A percentile compares a stretch with the other conserved stretches of the same genome.
Evolutionary conservation across 352 stramenopile species (phyloP).

Genomic region (Halophytophthora polymorphica): DNA sequence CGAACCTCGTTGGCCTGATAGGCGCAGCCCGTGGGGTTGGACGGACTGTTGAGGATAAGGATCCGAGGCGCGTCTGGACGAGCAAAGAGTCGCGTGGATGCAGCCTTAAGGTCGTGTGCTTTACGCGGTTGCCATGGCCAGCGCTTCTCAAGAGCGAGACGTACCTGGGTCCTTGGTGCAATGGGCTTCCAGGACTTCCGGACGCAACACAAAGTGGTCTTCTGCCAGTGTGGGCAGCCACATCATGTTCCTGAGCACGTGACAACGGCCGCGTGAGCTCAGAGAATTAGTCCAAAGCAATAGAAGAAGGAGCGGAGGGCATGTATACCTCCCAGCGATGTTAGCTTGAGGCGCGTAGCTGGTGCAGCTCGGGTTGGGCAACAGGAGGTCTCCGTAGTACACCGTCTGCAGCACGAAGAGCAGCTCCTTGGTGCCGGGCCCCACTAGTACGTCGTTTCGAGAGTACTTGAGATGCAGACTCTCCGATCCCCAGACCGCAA

Average conservation of each 20-base stretch:
- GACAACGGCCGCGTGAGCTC: conserved; percentile 1
- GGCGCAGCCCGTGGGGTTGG: conserved; percentile 80
- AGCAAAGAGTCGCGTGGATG: not conserved
- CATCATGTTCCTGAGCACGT: conserved; percentile 74
- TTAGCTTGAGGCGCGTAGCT: conserved; percentile 84
- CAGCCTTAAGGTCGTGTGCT: conserved; percentile 2
- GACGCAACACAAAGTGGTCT: conserved; percentile 76
- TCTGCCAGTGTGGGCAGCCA: conserved; percentile 79
- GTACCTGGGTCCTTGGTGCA: conserved; percentile 78
- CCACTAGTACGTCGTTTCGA: conserved; percentile 78
- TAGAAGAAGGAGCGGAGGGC: not conserved
- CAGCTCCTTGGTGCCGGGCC: conserved; percentile 87
- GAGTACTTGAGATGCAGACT: conserved; percentile 61
- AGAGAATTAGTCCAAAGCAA: not conserved
- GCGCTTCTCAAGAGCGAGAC: not conserved
- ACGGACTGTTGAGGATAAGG: conserved; percentile 85
- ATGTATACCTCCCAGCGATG: conserved; percentile 68
- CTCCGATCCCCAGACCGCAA: conserved; percentile 64
- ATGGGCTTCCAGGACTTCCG: conserved; percentile 77
- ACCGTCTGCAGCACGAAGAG: conserved; percentile 88
- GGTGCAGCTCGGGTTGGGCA: conserved; percentile 84
- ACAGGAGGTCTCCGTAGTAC: conserved; percentile 82
- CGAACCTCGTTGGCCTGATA: conserved; percentile 75
- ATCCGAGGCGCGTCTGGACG: conserved; percentile 71
- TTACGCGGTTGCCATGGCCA: not conserved